Evolutionary conservation across 179 eudicot genomes (phyloP).

Genomic region (Gypsophila paniculata): DNA sequence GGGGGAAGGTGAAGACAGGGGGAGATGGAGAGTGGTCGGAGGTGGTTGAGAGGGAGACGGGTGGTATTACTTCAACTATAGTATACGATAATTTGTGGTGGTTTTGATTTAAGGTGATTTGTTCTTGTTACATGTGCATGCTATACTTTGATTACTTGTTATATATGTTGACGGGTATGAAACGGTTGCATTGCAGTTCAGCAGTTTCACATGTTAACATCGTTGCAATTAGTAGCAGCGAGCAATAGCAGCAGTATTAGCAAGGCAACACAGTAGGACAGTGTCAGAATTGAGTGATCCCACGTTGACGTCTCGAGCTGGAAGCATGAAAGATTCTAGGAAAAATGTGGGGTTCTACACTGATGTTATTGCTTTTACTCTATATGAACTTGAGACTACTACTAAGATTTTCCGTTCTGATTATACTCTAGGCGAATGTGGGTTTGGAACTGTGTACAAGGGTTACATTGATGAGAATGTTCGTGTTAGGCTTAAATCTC

Average conservation of each 20-base stretch:
- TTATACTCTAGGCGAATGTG: conserved; percentile 72
- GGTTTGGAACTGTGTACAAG: conserved; percentile 77
- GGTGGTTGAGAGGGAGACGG: too few relatives aligned
- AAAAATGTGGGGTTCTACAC: conserved; percentile 59
- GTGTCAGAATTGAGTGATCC: conserved; percentile 63
- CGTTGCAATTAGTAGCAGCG: conserved; percentile 27
- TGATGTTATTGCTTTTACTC: conserved; percentile 66
- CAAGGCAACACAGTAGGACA: conserved; percentile 37
- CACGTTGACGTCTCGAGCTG: conserved; percentile 40
- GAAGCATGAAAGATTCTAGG: conserved; percentile 46
- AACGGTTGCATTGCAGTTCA: conserved; percentile 35
- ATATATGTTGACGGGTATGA: not conserved
- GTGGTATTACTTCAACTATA: too few relatives aligned
- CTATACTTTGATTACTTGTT: too few relatives aligned
- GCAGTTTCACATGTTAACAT: conserved; percentile 45
- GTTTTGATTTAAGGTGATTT: too few relatives aligned
- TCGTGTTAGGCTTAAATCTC: conserved; percentile 70
- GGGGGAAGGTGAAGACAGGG: too few relatives aligned
- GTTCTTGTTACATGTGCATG: too few relatives aligned
- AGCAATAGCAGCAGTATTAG: conserved; percentile 17
- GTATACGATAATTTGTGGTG: too few relatives aligned
- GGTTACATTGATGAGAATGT: conserved; percentile 83
- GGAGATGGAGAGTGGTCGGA: too few relatives aligned
- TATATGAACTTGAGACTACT: conserved; percentile 68
- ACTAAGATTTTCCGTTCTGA: conserved; percentile 81